phyloP scores from a whole-genome alignment of 2,329 filamentous ascomycete genomes.

The Fusarium incarnatum region DNA sequence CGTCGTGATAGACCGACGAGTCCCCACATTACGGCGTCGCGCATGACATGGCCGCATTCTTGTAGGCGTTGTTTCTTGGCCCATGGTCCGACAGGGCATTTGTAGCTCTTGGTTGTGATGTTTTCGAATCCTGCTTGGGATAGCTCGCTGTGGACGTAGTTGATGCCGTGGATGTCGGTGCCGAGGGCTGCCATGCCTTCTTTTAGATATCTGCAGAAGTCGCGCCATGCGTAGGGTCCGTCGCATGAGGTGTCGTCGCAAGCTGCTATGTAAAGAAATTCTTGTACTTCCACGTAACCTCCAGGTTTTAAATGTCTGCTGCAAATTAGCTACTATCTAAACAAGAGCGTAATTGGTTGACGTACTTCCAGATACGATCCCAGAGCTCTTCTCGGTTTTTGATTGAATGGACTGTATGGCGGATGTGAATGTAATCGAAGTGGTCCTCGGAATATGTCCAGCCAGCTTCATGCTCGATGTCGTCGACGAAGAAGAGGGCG shows the following conservation, averaged over 20 bases:
- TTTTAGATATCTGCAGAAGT: conserved; percentile 57
- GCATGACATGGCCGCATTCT: conserved; percentile 59
- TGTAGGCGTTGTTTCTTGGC: conserved; percentile 56
- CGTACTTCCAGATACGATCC: conserved; percentile 57
- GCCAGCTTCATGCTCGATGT: conserved; percentile 63
- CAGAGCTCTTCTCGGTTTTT: conserved; percentile 56
- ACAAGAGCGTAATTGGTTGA: background rate
- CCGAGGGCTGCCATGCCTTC: conserved; percentile 57
- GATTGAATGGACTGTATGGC: conserved; percentile 60
- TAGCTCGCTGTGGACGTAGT: conserved; percentile 52
- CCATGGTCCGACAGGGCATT: conserved; percentile 63
- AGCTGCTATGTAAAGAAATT: conserved; percentile 56
- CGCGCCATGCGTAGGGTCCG: conserved; percentile 60
- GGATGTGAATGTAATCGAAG: conserved; percentile 64
- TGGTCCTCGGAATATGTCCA: conserved; percentile 60
- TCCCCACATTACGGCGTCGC: conserved; percentile 57
- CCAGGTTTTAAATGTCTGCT: conserved; percentile 63
- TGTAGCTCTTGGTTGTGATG: conserved; percentile 56
- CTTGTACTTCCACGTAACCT: conserved; percentile 63
- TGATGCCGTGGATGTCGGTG: conserved; percentile 57
- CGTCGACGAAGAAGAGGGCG: conserved; percentile 64
- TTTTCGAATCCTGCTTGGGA: conserved; percentile 56
- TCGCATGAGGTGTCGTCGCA: conserved; percentile 60
- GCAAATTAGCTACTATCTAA: background rate
- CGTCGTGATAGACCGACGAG: conserved; percentile 54